These are phyloP conservation scores for Phytophthora macrochlamydospora DNA, from an alignment of 352 stramenopile species.

Conservation along the genomic window DNA sequence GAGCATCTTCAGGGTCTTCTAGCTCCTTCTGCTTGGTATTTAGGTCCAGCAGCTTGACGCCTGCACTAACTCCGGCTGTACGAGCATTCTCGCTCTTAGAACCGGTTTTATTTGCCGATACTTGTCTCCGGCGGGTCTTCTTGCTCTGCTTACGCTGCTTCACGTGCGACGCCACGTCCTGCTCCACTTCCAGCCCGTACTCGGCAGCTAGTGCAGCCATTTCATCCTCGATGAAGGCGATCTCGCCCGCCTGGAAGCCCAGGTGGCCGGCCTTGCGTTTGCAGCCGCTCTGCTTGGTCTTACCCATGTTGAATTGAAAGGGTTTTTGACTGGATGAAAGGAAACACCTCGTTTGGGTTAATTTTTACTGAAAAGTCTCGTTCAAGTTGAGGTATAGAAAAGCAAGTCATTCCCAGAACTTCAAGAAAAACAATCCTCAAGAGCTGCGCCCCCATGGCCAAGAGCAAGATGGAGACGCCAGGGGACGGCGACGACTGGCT, in stretches of 20 bases:
- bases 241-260: constrained; percentile 74
- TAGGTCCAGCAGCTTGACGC: constrained; percentile 15
- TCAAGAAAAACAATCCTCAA: neutral
- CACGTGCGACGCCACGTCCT: constrained; percentile 68
- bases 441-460: neutral
- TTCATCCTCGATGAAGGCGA: constrained; percentile 88
- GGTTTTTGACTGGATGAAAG: neutral
- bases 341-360: neutral
- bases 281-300: constrained; percentile 27
- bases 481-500: constrained; percentile 30
- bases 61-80: neutral
- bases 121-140: constrained; percentile 24
- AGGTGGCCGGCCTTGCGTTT: constrained; percentile 81
- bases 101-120: neutral
- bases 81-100: neutral
- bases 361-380: neutral
- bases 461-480: neutral
- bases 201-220: constrained; percentile 80
- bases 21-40: constrained; percentile 16
- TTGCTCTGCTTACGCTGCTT: constrained; percentile 64
- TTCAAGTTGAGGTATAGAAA: neutral
- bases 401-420: no score
- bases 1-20: constrained; percentile 39
- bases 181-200: constrained; percentile 77
- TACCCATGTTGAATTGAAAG: constrained; percentile 14